These are phyloP conservation scores for Candida pseudofarinosa DNA, from an alignment of 805 yeast species.

Conservation along the genomic window DNA sequence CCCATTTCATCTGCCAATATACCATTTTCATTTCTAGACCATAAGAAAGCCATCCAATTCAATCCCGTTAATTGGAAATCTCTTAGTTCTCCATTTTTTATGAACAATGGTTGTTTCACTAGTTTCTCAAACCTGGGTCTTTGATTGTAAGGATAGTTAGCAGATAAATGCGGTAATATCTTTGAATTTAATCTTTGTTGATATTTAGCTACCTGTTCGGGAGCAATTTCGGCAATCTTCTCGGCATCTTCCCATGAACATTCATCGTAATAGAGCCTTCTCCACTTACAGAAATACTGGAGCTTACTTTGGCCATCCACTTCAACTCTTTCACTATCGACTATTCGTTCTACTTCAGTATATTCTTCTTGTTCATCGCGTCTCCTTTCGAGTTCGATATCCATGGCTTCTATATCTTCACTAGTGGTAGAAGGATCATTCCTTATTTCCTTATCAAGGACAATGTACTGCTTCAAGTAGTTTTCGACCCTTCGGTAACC, in stretches of 20 bases:
- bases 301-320: slow-evolving; percentile 65
- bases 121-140: slow-evolving; percentile 91
- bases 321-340: slow-evolving; percentile 72
- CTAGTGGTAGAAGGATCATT: slow-evolving; percentile 77
- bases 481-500: slow-evolving; percentile 89
- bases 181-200: slow-evolving; percentile 80
- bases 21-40: slow-evolving; percentile 98
- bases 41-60: slow-evolving; percentile 98
- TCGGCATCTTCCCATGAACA: slow-evolving; percentile 96
- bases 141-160: slow-evolving; percentile 60
- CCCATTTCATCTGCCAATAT: slow-evolving; percentile 99
- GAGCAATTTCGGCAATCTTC: slow-evolving; percentile 78
- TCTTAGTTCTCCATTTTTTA: slow-evolving; percentile 86
- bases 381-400: slow-evolving; percentile 80
- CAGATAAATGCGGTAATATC: slow-evolving; percentile 77
- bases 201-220: slow-evolving; percentile 75
- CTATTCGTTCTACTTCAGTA: slow-evolving; percentile 84
- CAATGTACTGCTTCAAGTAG: slow-evolving; percentile 74
- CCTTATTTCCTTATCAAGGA: slow-evolving; percentile 71
- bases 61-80: slow-evolving; percentile 98
- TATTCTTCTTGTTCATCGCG: slow-evolving; percentile 81
- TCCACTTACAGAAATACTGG: slow-evolving; percentile 90
- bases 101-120: slow-evolving; percentile 78
- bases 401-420: slow-evolving; percentile 93
- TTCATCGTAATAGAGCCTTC: slow-evolving; percentile 86